These are phyloP conservation scores for Gillenia trifoliata DNA, from an alignment of 306 rosid genomes.

Conservation along the genomic window DNA sequence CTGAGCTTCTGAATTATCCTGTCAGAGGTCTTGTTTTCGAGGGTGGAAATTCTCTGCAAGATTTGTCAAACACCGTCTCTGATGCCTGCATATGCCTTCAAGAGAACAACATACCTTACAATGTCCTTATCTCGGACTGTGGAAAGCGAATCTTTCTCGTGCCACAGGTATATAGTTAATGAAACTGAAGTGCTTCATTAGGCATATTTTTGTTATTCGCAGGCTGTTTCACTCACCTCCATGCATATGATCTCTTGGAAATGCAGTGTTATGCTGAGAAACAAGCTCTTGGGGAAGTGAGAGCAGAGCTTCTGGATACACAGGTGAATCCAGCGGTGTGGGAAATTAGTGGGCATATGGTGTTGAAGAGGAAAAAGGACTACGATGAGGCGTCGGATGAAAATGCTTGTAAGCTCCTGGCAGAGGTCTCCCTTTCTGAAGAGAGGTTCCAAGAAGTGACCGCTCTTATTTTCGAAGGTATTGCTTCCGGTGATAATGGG, in stretches of 20 bases:
- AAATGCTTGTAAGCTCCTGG: constrained; percentile 93
- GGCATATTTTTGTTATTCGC: not conserved
- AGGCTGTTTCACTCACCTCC: not conserved
- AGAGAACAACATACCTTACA: constrained; percentile 76
- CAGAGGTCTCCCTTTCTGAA: constrained; percentile 86
- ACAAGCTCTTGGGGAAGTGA: constrained; percentile 95
- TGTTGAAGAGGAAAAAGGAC: constrained; percentile 83
- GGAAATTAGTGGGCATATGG: constrained; percentile 98
- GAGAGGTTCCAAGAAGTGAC: constrained; percentile 83
- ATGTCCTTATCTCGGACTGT: constrained; percentile 74
- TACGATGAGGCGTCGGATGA: constrained; percentile 88
- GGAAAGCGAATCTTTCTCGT: constrained; percentile 71
- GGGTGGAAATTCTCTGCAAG: constrained; percentile 56
- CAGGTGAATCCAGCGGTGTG: constrained; percentile 99
- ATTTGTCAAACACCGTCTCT: constrained; percentile 64
- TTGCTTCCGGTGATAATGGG: constrained; percentile 27
- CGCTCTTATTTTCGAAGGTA: constrained; percentile 65
- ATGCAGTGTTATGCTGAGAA: constrained; percentile 93
- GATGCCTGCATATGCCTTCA: constrained; percentile 87
- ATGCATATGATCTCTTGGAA: not conserved
- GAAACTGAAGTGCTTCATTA: not conserved
- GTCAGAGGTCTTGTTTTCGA: constrained; percentile 87
- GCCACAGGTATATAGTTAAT: constrained; percentile 67
- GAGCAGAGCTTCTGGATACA: constrained; percentile 81
- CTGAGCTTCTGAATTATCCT: constrained; percentile 64